A percentile compares a stretch with the other conserved stretches of the same genome.
Conservation (phyloP, 2,329 filamentous ascomycete genomes). For the Knoxdaviesia proteae region DNA sequence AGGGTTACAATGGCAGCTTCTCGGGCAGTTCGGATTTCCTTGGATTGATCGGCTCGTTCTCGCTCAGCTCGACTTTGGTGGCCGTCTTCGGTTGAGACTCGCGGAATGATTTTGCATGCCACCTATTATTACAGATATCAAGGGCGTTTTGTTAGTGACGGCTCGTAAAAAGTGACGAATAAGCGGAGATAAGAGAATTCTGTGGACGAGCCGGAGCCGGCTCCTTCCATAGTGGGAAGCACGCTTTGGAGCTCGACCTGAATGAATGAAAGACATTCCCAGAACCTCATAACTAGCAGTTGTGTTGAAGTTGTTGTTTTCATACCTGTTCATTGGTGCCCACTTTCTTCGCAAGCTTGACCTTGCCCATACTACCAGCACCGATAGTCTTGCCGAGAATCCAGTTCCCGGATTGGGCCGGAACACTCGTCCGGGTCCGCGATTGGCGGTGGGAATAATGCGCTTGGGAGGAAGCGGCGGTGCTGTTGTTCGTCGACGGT, state of each 20-base stretch:
- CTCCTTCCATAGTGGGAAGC: too few relatives aligned
- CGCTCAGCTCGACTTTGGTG: constrained; percentile 50
- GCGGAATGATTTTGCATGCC: constrained; percentile 90
- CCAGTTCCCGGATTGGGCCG: constrained; percentile 81
- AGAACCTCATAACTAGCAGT: not conserved
- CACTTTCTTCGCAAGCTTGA: constrained; percentile 80
- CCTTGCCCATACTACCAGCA: constrained; percentile 96
- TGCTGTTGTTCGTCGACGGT: too few relatives aligned
- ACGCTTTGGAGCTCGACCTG: too few relatives aligned
- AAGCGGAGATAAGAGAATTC: not conserved
- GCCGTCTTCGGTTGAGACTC: constrained; percentile 73
- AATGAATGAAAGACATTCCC: too few relatives aligned
- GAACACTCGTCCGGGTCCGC: constrained; percentile 59
- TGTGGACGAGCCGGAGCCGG: too few relatives aligned
- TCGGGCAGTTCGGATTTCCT: constrained; percentile 83
- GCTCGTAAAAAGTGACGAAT: not conserved
- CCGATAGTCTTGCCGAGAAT: constrained; percentile 91
- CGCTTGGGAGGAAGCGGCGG: not conserved
- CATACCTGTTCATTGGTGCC: constrained; percentile 78
- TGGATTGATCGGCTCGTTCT: constrained; percentile 84
- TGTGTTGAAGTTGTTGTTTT: constrained; percentile 4
- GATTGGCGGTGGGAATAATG: constrained; percentile 3
- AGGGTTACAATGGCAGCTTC: constrained; percentile 94
- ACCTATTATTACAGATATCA: constrained; percentile 32
- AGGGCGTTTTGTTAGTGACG: not conserved